Evolutionary conservation across 73 alveolate species (phyloP), one percentile per base, ranked within the genome.

Genomic region (Paramecium sexaurelia): DNA sequence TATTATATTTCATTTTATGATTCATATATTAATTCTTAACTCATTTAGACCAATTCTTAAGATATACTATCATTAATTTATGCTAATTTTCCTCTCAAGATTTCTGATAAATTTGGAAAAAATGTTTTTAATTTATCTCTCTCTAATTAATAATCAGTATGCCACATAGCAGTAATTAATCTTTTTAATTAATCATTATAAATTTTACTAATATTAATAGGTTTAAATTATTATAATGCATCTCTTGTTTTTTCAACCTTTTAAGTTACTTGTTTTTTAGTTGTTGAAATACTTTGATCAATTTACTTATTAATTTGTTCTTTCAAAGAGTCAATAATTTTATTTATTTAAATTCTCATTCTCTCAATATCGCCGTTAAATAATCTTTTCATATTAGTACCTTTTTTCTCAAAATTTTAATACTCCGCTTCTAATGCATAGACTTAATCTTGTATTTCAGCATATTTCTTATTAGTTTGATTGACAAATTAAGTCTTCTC

Each of bases 281-380:
- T 45, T 22, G 40, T 22, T 78, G 40, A 41, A 22, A 29, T 22
- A 29, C 33, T 22, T 78, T 20, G 40, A 43, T 78, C 90, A 41
- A 78, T 29, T 45, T 24, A 78, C 36, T 78, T 78, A 78, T 78
- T 78, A 8, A 33, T 29, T 78, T 78, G 19, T 2, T 78, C 90
- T 6, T 45, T 78, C 17, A 78, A 26, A 6, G 45, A 22, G 22
- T 78, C 90, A 4, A 78, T 78, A 9, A 78, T 78, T 78, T 40
- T 78, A 39, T 37, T 40, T 22, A 78, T 6, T 33, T 78, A 45
- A 7, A 78, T 41, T 78, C 71, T 78, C 40, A 78, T 37, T 43
- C 73, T 78, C 26, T 78, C 90, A 13, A 78, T 29, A 24, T 78
- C 90, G 19, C 90, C 90, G 90, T 78, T 78, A 78, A 78, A 39